These are phyloP conservation scores for Blepharisma japonicum DNA, from an alignment of 73 alveolate genomes.

Conservation along the genomic window DNA sequence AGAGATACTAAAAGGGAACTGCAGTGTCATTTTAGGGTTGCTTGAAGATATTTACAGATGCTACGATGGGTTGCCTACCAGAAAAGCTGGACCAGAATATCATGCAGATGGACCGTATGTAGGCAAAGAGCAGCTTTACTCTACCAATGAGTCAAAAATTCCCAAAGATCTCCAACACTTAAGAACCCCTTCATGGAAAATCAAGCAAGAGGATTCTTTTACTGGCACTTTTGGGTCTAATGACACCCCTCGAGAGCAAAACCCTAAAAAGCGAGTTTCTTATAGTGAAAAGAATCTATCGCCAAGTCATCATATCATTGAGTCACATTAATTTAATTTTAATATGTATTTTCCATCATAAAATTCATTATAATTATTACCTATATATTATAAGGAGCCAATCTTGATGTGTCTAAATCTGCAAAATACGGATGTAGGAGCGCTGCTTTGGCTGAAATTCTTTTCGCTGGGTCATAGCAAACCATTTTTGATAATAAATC, in stretches of 20 bases:
- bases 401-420: too few species aligned
- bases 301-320: too few species aligned
- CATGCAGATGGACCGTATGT: constrained; percentile 63
- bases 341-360: too few species aligned
- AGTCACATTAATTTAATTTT: too few species aligned
- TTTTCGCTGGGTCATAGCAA: constrained; percentile 87
- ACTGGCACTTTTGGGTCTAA: neutral
- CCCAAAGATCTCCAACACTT: neutral
- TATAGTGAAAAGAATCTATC: too few species aligned
- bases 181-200: neutral
- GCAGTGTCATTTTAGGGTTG: constrained; percentile 49
- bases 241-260: neutral
- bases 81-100: constrained; percentile 52
- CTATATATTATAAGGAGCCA: too few species aligned
- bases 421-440: constrained; percentile 84
- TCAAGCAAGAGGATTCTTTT: neutral
- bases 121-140: constrained; percentile 28
- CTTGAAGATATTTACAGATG: constrained; percentile 64
- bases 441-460: constrained; percentile 89
- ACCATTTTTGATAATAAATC: constrained; percentile 81
- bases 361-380: too few species aligned
- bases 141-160: neutral
- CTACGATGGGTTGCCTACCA: constrained; percentile 58
- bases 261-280: too few species aligned
- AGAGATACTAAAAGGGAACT: constrained; percentile 54